Base-by-base conservation (phyloP, 352 stramenopile genomes). In the Phytophthora tentaculata region DNA sequence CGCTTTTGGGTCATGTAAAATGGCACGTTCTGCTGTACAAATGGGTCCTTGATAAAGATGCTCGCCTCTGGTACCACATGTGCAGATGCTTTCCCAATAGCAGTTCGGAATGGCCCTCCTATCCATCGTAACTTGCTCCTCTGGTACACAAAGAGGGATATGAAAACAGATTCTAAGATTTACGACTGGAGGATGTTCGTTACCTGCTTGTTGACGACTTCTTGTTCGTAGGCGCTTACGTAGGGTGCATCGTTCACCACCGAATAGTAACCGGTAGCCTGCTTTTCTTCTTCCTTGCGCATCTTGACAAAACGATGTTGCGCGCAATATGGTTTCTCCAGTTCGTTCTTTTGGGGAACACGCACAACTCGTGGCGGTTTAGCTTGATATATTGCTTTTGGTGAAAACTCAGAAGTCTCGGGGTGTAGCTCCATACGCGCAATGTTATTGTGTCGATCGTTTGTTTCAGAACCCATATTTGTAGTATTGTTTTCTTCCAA, bases 171-270 rank as follows among this genome's bases (percentile, higher is more conserved):
- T 20, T 47, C 5, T 23, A 14, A 56, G n/a, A n/a, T n/a, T n/a
- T n/a, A n/a, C n/a, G n/a, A n/a, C n/a, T n/a, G n/a, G n/a, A n/a
- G n/a, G n/a, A n/a, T 32, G 32, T 37, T 45, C 47, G 6, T n/a
- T 67, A 84, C 78, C 77, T 92, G 84, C 8, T 78, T 65, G 20
- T 84, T 71, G 32, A 92, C 56, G 13, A 63, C 58, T 57, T 93
- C 81, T 5, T 75, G 74, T 28, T 93, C 84, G 20, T 56, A 64
- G 1, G 58, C 47, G 39, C 80, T 90, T 49, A 69, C 51, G 66
- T 95, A 95, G 24, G 87, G 87, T 20, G 83, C 84, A 49, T 95
- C 87, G 54, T 95, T 95, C 47, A 93, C 76, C 39, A 95, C 75
- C 39, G 87, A 95, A 55, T 93, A 95, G 57, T 89, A 95, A 5